Base-by-base conservation (phyloP, 306 rosid genomes). In the Carpinus viminea region DNA sequence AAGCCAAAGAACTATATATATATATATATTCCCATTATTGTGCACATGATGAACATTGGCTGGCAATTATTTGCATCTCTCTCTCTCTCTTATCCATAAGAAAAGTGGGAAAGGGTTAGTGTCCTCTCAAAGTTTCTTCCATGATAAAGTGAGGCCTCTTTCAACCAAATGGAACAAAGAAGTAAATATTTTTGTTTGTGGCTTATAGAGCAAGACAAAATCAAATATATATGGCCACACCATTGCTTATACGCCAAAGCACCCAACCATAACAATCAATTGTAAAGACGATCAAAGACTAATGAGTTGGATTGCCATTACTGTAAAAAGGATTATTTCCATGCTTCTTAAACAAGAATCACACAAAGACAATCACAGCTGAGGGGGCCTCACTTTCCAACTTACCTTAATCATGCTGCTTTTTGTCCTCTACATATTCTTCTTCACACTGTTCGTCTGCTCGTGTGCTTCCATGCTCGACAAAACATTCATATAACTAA, bases 231-330 rank as follows among this genome's bases (percentile, higher is more conserved):
- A 73, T 84, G 89, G 82, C 89, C 88, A 90, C 92, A 84, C 87
- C 87, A 97, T 95, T 95, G 98, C 97, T 95, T 95, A 88, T 91
- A 79, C 84, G 89, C 84, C 93, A 95, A 92, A 95, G 96, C 92
- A 91, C 87, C 95, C 89, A 93, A 91, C 94, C 86, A 89, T 80
- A 88, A 83, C 90, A 89, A 93, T 88, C 88, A 84, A 86, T 87
- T 87, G 84, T 83, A 80, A 70, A 76, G 51, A 74, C 83, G 59
- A 74, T 79, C 61, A 70, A 52, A 76, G 78, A 72, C 54, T 80
- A 80, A 82, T 78, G 68, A 69, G 65, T 69, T 83, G 64, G 55
- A 76, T 78, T 70, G 77, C 74, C 85, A 78, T 31, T 31, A 31
- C 79, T 81, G 70, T 81, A 70, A 81, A 85, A 85, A 83, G 81